These are phyloP conservation scores for Actinidia chinensis DNA, from an alignment of 179 eudicot species.

Conservation along the genomic window DNA sequence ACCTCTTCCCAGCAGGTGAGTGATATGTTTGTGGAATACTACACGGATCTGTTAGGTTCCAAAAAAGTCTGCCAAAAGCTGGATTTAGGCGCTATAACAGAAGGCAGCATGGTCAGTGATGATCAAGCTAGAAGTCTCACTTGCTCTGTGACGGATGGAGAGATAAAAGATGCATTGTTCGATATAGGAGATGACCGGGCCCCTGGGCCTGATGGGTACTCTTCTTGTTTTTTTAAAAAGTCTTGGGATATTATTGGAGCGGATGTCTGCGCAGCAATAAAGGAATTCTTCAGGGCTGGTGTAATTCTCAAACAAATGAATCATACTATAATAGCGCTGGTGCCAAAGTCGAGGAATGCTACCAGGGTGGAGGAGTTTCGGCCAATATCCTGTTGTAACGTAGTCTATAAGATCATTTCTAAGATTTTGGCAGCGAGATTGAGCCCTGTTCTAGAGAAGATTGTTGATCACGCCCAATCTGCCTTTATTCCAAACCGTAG, in stretches of 20 bases:
- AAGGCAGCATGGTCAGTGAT: no score
- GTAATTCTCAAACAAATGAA: background rate
- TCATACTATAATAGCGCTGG: background rate
- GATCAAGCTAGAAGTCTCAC: no score
- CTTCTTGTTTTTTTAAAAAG: background rate
- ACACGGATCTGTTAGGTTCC: no score
- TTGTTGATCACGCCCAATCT: background rate
- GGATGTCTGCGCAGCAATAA: background rate
- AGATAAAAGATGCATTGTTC: slow-evolving; percentile 1
- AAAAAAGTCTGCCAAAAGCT: no score
- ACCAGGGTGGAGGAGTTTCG: background rate
- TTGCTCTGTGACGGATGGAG: background rate
- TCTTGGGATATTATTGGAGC: background rate
- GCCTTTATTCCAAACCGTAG: background rate
- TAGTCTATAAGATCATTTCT: background rate
- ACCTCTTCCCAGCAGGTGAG: no score
- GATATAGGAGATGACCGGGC: background rate
- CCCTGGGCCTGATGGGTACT: slow-evolving; percentile 16
- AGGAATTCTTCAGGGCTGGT: slow-evolving; percentile 4
- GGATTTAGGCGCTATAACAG: no score
- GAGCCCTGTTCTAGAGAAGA: background rate
- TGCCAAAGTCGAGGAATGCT: background rate
- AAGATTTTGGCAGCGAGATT: background rate
- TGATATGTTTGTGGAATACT: no score
- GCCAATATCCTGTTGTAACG: background rate